phyloP scores from a whole-genome alignment of 2,329 filamentous ascomycete species.

The Cadophora sp. region DNA sequence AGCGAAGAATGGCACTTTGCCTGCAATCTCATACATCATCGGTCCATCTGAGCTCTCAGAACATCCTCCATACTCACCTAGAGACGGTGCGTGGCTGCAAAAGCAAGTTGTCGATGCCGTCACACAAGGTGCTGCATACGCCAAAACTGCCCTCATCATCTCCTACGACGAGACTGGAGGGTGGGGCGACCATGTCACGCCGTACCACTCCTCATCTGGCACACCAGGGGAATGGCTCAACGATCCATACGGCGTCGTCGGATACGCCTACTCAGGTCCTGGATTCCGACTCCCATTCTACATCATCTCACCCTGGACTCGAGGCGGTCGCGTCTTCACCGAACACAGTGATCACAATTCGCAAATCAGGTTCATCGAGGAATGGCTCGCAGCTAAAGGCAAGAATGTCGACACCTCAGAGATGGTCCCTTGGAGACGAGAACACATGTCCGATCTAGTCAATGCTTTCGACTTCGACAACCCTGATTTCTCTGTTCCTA shows the following conservation, averaged over 20 bases:
- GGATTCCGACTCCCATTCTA: constrained; percentile 58
- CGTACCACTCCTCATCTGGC: constrained; percentile 55
- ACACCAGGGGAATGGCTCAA: constrained; percentile 60
- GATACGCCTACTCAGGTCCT: constrained; percentile 52
- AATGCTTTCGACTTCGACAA: constrained; percentile 53
- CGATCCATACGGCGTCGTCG: constrained; percentile 51
- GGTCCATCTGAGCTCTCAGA: constrained; percentile 58
- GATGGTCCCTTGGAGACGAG: constrained; percentile 54
- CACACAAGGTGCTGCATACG: constrained; percentile 55
- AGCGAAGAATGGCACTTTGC: constrained; percentile 57
- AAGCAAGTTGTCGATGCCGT: constrained; percentile 59
- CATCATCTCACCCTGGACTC: constrained; percentile 62
- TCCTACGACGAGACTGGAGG: constrained; percentile 54
- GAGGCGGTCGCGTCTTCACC: constrained; percentile 58
- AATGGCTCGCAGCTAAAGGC: constrained; percentile 54
- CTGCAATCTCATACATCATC: constrained; percentile 58
- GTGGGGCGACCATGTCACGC: constrained; percentile 61
- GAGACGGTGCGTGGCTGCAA: constrained; percentile 61
- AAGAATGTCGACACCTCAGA: constrained; percentile 48
- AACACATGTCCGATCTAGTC: constrained; percentile 55
- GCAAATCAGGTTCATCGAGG: constrained; percentile 59
- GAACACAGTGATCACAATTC: constrained; percentile 62
- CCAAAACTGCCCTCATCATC: constrained; percentile 32
- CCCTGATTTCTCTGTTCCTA: constrained; percentile 57
- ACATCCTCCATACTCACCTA: constrained; percentile 58